These are phyloP conservation scores for Babesia sp. DNA, from an alignment of 169 alveolate species.

Conservation along the genomic window DNA sequence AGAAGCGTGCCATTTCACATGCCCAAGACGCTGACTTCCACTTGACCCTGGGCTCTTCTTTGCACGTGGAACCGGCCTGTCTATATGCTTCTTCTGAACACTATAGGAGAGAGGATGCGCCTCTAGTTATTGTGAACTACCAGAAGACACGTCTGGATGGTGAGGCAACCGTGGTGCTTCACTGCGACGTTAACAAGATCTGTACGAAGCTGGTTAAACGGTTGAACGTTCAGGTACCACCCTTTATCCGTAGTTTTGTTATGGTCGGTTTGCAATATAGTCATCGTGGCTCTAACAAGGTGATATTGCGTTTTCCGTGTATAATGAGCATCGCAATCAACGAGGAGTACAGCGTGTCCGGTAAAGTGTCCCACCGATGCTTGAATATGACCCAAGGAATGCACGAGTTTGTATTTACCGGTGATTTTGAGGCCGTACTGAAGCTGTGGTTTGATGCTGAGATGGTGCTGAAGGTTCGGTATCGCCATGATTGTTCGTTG, in stretches of 20 bases:
- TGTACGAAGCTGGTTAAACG: constrained; percentile 33
- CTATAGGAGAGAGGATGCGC: constrained; percentile 63
- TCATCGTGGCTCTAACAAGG: background rate
- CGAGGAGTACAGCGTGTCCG: background rate
- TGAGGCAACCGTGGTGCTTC: constrained; percentile 73
- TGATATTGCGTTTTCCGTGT: constrained; percentile 39
- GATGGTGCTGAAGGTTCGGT: constrained; percentile 10
- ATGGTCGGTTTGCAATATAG: constrained; percentile 40
- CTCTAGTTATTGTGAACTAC: constrained; percentile 76
- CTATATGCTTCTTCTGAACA: constrained; percentile 77
- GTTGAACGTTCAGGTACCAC: constrained; percentile 14
- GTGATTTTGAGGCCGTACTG: constrained; percentile 11
- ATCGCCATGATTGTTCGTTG: constrained; percentile 5
- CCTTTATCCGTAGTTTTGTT: constrained; percentile 7
- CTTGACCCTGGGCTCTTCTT: constrained; percentile 78
- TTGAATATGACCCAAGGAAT: constrained; percentile 13
- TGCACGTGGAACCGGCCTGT: constrained; percentile 84
- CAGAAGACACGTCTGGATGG: constrained; percentile 78
- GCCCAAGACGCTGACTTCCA: constrained; percentile 78
- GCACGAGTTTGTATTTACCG: constrained; percentile 37
- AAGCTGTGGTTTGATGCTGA: constrained; percentile 51
- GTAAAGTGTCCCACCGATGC: constrained; percentile 23
- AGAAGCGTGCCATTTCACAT: constrained; percentile 63
- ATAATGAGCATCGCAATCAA: background rate
- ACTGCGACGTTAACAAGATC: constrained; percentile 72